Conservation (phyloP, 345 rosid genomes). For the Stellera chamaejasme region DNA sequence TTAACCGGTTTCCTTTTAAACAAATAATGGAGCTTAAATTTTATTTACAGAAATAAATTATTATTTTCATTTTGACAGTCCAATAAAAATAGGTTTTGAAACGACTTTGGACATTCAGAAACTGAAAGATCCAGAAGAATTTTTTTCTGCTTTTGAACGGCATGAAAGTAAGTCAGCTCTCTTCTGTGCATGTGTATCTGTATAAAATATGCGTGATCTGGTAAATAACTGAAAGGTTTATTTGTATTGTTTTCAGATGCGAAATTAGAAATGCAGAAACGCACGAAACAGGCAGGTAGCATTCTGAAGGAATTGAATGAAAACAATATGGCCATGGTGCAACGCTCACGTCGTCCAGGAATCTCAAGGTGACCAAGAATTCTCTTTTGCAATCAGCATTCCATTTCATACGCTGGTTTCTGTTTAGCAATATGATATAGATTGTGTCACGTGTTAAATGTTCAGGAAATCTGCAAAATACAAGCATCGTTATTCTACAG, state of each 20-base stretch:
- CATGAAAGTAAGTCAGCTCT: slow-evolving; percentile 41
- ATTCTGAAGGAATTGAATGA: slow-evolving; percentile 27
- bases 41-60: neutral
- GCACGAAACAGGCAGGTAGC: slow-evolving; percentile 58
- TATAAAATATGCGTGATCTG: slow-evolving; percentile 8
- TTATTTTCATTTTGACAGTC: slow-evolving; percentile 33
- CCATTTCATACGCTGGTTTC: slow-evolving; percentile 4
- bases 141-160: slow-evolving; percentile 55
- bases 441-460: slow-evolving; percentile 1
- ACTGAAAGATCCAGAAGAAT: slow-evolving; percentile 59
- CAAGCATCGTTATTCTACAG: slow-evolving; percentile 32
- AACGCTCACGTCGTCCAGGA: slow-evolving; percentile 62
- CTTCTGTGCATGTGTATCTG: slow-evolving; percentile 4
- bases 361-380: slow-evolving; percentile 37
- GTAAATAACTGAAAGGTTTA: neutral
- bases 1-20: slow-evolving; percentile 4
- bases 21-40: slow-evolving; percentile 5
- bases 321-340: slow-evolving; percentile 18
- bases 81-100: slow-evolving; percentile 30
- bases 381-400: slow-evolving; percentile 9
- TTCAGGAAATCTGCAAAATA: slow-evolving; percentile 35
- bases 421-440: neutral
- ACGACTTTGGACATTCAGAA: slow-evolving; percentile 51
- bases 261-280: slow-evolving; percentile 59
- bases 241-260: slow-evolving; percentile 38